Evolutionary conservation across 2,329 filamentous ascomycete species (phyloP).

Genomic region (Neospermospora avenae): DNA sequence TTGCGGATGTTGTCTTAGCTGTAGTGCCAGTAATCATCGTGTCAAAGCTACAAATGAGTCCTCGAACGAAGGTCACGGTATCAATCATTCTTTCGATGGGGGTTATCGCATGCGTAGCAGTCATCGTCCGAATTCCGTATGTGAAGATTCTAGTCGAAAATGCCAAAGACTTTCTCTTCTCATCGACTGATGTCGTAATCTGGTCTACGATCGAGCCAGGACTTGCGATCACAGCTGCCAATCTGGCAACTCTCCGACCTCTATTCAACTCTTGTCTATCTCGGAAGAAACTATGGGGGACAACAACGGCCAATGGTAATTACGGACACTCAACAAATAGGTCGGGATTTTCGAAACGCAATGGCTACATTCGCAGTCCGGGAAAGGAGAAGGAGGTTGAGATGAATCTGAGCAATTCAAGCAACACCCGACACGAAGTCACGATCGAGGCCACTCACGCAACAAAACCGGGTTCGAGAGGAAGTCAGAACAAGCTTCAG

Average conservation of each 20-base stretch:
- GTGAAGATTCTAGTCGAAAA: constrained; percentile 19
- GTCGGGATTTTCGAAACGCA: background rate
- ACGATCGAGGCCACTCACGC: background rate
- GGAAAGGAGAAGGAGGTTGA: background rate
- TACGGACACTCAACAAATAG: constrained; percentile 1
- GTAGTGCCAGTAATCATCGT: constrained; percentile 49
- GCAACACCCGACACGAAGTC: background rate
- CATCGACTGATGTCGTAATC: constrained; percentile 28
- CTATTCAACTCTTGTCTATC: constrained; percentile 18
- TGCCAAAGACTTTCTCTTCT: constrained; percentile 27
- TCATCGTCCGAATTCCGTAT: constrained; percentile 32
- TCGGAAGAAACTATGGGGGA: constrained; percentile 4
- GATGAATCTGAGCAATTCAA: background rate
- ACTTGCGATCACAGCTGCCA: constrained; percentile 25
- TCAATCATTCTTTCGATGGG: constrained; percentile 48
- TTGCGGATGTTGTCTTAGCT: constrained; percentile 48
- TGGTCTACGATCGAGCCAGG: constrained; percentile 29
- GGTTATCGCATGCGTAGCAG: constrained; percentile 37
- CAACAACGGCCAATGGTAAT: background rate
- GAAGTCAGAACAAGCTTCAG: background rate
- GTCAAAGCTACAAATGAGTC: constrained; percentile 48
- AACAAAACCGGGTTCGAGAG: background rate
- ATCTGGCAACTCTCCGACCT: constrained; percentile 26
- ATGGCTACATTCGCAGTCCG: constrained; percentile 2
- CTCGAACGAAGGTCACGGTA: constrained; percentile 44